Percentiles rank a stretch among this genome's conserved stretches.
These are phyloP conservation scores for Coemansia sp. DNA, from an alignment of 192 early-diverging fungal species.

Conservation along the genomic window DNA sequence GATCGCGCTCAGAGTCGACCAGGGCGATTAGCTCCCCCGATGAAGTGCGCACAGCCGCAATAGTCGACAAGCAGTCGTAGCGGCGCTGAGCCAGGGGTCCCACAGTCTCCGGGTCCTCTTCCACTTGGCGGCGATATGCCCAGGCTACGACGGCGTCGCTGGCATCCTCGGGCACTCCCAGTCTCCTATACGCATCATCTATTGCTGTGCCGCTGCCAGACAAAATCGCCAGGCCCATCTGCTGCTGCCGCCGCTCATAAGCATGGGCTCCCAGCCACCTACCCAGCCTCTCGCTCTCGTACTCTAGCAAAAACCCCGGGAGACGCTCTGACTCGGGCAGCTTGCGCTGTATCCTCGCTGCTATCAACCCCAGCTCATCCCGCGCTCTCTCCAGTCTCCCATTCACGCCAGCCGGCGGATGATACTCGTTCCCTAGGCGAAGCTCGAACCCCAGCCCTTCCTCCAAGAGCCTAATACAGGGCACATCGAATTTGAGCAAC, in stretches of 20 bases:
- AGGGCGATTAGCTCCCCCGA: slow-evolving; percentile 30
- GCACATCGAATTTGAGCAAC: slow-evolving; percentile 38
- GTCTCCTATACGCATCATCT: slow-evolving; percentile 20
- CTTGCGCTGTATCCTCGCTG: slow-evolving; percentile 27
- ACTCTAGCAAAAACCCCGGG: not conserved
- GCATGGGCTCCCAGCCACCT: slow-evolving; percentile 14
- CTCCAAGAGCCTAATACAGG: slow-evolving; percentile 29
- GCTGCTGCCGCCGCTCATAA: slow-evolving; percentile 6
- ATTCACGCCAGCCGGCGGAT: slow-evolving; percentile 16
- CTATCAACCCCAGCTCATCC: slow-evolving; percentile 27
- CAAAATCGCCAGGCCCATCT: not conserved
- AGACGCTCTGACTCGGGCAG: slow-evolving; percentile 28
- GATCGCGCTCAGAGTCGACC: slow-evolving; percentile 55
- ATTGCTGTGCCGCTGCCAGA: not conserved
- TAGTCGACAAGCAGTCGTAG: slow-evolving; percentile 51
- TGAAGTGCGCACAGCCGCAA: slow-evolving; percentile 36
- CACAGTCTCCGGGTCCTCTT: slow-evolving; percentile 47
- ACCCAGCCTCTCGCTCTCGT: not conserved
- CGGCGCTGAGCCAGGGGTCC: slow-evolving; percentile 19
- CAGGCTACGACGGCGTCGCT: slow-evolving; percentile 53
- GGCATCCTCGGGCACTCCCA: slow-evolving; percentile 53
- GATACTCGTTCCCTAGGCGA: slow-evolving; percentile 11
- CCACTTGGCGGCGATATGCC: slow-evolving; percentile 49
- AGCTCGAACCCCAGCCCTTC: slow-evolving; percentile 38
- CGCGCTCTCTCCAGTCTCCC: slow-evolving; percentile 18